Evolutionary conservation across 208 protist genomes (phyloP).

Genomic region (Trypanosoma melophagium): DNA sequence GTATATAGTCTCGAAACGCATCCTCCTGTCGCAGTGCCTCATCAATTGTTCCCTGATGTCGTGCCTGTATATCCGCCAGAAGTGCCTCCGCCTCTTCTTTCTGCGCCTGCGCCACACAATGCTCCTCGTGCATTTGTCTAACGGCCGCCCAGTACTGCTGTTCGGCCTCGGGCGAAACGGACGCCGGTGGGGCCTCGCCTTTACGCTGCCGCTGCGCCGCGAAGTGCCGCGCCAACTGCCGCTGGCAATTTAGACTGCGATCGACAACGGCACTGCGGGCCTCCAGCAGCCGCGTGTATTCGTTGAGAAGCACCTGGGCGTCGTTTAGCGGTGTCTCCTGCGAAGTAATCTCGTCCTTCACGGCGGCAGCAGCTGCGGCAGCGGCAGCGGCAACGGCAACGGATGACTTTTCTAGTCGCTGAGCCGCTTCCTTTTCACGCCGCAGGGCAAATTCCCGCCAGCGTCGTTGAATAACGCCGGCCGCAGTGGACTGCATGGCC

Average conservation of each 20-base stretch:
- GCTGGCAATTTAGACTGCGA: slow-evolving; percentile 66
- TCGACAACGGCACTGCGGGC: slow-evolving; percentile 58
- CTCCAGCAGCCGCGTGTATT: slow-evolving; percentile 67
- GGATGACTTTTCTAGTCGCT: background rate
- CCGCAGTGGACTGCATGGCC: slow-evolving; percentile 46
- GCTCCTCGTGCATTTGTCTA: slow-evolving; percentile 65
- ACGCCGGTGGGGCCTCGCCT: slow-evolving; percentile 49
- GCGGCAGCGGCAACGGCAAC: slow-evolving; percentile 10
- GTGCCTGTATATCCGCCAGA: slow-evolving; percentile 44
- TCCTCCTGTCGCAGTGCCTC: slow-evolving; percentile 60
- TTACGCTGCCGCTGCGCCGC: slow-evolving; percentile 76
- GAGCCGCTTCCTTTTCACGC: slow-evolving; percentile 26
- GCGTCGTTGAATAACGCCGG: slow-evolving; percentile 63
- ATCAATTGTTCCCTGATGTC: slow-evolving; percentile 68
- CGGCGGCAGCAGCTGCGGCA: slow-evolving; percentile 5
- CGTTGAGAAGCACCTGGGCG: slow-evolving; percentile 36
- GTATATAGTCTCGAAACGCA: slow-evolving; percentile 75
- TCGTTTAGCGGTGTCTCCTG: slow-evolving; percentile 37
- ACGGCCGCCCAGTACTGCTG: slow-evolving; percentile 77
- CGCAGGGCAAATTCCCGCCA: slow-evolving; percentile 52
- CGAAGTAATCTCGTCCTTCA: slow-evolving; percentile 5
- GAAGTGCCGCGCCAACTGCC: slow-evolving; percentile 71
- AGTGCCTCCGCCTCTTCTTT: slow-evolving; percentile 42
- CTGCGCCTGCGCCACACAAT: slow-evolving; percentile 31
- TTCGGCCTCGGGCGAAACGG: slow-evolving; percentile 66